Evolutionary conservation across 495 filamentous ascomycete species (phyloP).

Genomic region (Xylaria scruposa): DNA sequence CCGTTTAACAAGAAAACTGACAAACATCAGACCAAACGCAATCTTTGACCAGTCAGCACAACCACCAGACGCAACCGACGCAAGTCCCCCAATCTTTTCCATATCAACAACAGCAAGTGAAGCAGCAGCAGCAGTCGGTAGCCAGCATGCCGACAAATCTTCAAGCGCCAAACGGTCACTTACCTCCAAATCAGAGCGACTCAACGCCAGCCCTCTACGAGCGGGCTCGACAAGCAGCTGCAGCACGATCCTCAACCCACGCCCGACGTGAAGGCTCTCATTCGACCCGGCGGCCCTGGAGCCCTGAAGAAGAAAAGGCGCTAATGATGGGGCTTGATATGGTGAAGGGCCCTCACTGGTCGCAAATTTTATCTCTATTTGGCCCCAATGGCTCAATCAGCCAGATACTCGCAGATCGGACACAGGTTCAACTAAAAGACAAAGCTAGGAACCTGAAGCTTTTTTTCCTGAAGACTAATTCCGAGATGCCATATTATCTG

Average conservation of each 20-base stretch:
- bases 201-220: conserved; percentile 83
- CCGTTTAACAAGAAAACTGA: background rate
- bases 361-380: conserved; percentile 89
- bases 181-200: conserved; percentile 74
- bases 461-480: conserved; percentile 92
- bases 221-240: conserved; percentile 79
- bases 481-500: conserved; percentile 90
- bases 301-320: conserved; percentile 87
- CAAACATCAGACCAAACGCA: conserved; percentile 25
- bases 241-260: conserved; percentile 77
- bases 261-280: conserved; percentile 77
- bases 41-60: conserved; percentile 35
- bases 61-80: conserved; percentile 43
- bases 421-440: conserved; percentile 94
- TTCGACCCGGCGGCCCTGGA: conserved; percentile 89
- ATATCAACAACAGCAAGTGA: conserved; percentile 36
- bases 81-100: conserved; percentile 36
- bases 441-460: conserved; percentile 95
- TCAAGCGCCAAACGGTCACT: conserved; percentile 44
- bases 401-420: conserved; percentile 87
- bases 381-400: conserved; percentile 82
- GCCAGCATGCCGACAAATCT: conserved; percentile 29
- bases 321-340: conserved; percentile 90
- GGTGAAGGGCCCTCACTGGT: conserved; percentile 95
- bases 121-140: conserved; percentile 30